Conservation (phyloP, 495 filamentous ascomycete genomes). For the Penicillium fimorum region DNA sequence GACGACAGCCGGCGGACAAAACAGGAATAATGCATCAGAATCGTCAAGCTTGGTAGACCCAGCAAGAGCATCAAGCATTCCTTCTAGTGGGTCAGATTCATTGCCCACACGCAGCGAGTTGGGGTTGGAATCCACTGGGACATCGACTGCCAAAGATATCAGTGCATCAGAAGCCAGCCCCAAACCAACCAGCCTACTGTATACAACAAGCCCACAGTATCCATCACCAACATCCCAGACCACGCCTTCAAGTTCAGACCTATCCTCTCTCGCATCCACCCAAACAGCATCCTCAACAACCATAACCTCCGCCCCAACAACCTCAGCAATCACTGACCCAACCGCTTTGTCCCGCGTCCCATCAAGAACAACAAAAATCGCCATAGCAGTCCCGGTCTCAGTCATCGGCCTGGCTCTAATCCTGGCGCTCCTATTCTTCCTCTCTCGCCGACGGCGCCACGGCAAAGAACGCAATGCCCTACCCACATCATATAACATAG, state of each 20-base stretch:
- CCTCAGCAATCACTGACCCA: neutral
- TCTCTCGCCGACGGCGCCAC: slow-evolving; percentile 24
- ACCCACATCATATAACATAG: slow-evolving; percentile 14
- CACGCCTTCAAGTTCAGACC: neutral
- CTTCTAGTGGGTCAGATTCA: neutral
- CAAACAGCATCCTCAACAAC: neutral
- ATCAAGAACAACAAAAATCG: slow-evolving; percentile 33
- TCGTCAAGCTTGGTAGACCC: neutral
- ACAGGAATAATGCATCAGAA: neutral
- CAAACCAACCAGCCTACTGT: neutral
- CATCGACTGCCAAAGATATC: neutral
- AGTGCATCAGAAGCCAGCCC: neutral
- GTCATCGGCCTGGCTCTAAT: slow-evolving; percentile 32
- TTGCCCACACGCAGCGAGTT: neutral
- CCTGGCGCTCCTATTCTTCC: slow-evolving; percentile 27
- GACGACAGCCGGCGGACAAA: neutral
- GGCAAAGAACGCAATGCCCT: slow-evolving; percentile 9
- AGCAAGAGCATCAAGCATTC: neutral
- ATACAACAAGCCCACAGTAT: neutral
- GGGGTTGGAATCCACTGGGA: neutral
- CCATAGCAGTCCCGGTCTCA: slow-evolving; percentile 40
- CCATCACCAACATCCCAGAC: neutral
- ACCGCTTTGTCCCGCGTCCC: slow-evolving; percentile 10
- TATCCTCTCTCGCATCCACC: neutral
- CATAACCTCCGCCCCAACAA: slow-evolving; percentile 1